Base-by-base conservation (phyloP, 305 asterid genomes). In the Solanum hybrid region DNA sequence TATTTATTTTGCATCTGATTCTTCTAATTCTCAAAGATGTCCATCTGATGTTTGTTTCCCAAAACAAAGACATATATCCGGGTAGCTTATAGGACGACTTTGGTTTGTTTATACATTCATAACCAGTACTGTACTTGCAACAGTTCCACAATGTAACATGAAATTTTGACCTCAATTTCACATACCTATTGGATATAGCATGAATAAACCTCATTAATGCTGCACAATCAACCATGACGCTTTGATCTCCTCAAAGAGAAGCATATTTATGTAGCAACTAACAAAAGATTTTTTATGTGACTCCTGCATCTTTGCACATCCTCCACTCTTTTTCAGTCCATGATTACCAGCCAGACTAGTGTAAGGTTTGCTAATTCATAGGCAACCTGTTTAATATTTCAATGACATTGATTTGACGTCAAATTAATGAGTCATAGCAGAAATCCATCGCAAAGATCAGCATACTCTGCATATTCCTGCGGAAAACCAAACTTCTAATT, bases 161-260 rank as follows among this genome's bases (percentile, higher is more conserved):
- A 57, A 84, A 85, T 57, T 10, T 85, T 85, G 77, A 85, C 31
- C 88, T 85, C 77, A 57, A 85, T 85, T n/a, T 85, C 45, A 57
- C 88, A 85, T 31, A 32, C 77, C 45, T 57, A 85, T 32, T 57
- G 11, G 76, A 85, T 57, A 85, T 57, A 20, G 7, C 22, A 57
- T 51, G 88, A 57, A 20, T 32, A 33, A 85, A 57, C 88, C 29
- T 33, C 41, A 51, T 41, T 27, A 82, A 10, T 9, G 17, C 20
- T 20, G 41, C 76, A 51, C 41, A 84, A 84, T 51, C 31, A 20
- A 85, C 11, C n/a, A 57, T 85, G 88, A 6, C 7, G 2, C 14
- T 31, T 31, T 57, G 88, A 26, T 51, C 32, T 85, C 77, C 73
- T 31, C 45, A 84, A 84, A 84, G 76, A 85, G 88, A 85, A 85